Percentiles rank a stretch among this genome's conserved stretches.
Conservation (phyloP, 139 green algal genomes). For the Haematococcus lacustris region DNA sequence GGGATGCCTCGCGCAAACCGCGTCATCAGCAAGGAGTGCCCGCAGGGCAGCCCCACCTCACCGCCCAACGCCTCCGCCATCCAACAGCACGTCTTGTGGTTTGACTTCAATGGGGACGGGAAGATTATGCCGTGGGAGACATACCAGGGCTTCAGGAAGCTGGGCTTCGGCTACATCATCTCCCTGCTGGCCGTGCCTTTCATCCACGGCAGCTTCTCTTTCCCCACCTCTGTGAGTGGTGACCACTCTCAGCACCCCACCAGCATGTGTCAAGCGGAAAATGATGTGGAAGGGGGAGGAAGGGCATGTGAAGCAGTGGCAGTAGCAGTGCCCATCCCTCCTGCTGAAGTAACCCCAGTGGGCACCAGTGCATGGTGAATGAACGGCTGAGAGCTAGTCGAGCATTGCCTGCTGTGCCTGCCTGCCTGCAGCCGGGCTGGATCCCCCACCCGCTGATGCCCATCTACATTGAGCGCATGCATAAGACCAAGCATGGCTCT, state of each 20-base stretch:
- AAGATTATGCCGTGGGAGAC: constrained; percentile 52
- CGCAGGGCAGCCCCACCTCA: constrained; percentile 20
- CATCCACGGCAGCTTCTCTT: constrained; percentile 59
- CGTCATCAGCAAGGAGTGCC: constrained; percentile 20
- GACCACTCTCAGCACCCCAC: background rate
- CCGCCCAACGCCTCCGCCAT: constrained; percentile 36
- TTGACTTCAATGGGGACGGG: constrained; percentile 33
- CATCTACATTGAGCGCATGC: constrained; percentile 39
- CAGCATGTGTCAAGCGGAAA: background rate
- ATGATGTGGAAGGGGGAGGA: background rate
- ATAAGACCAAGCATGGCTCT: constrained; percentile 58
- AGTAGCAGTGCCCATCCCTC: background rate
- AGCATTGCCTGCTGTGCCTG: background rate
- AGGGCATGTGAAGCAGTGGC: background rate
- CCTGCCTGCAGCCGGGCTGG: constrained; percentile 19
- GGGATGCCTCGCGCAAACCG: constrained; percentile 32
- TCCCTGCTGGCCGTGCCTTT: constrained; percentile 43
- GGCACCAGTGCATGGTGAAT: background rate
- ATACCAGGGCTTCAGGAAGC: constrained; percentile 44
- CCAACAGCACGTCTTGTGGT: constrained; percentile 57
- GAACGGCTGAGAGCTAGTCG: background rate
- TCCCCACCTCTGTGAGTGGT: constrained; percentile 15
- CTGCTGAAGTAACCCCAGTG: background rate
- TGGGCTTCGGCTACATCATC: constrained; percentile 53
- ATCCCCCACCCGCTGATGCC: constrained; percentile 40